Evolutionary conservation across 2,329 filamentous ascomycete genomes (phyloP), one percentile per base, ranked within the genome.

Genomic region (Penicillium sp.): DNA sequence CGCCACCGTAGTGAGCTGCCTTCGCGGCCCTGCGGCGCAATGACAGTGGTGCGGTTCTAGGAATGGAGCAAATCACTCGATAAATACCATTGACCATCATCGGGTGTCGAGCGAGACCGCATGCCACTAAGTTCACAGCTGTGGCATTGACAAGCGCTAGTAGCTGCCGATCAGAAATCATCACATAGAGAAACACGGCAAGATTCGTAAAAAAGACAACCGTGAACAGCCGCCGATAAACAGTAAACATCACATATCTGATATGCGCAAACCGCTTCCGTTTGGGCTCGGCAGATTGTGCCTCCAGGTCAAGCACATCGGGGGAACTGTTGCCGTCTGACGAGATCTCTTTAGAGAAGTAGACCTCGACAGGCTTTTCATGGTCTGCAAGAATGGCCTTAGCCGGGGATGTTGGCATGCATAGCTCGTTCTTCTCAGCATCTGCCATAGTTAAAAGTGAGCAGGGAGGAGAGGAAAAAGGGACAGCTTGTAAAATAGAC

Each of bases 1-100:
- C 67, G n/a, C 80, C 80, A 8, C 80, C 80, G 36, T 79, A 75
- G 54, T 81, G 78, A 60, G 80, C 81, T n/a, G 80, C 70, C 52
- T 80, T 80, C 8, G 78, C 78, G 13, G 70, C 70, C 27, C 76
- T 64, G 7, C 74, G 68, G 23, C 79, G 76, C 40, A 78, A 55
- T 35, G 72, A 65, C 18, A 81, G 65, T 1, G 79, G 79, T 32
- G 73, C 69, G 27, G 66, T 74, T 46, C 67, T 67, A n/a, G 78
- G 77, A 45, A 77, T 72, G 34, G 71, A 73, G 54, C 73, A 74
- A 48, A 78, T 76, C 14, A 74, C 57, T 51, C 69, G 63, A 64
- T 80, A 81, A 36, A 81, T 71, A 10, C 70, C 62, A 63, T 82
- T 82, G 65, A 82, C 76, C 23, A 81, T 70, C 55, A 81, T 69